Evolutionary conservation across 164 flowering plant species (phyloP).

Genomic region (Stephania cephalantha): DNA sequence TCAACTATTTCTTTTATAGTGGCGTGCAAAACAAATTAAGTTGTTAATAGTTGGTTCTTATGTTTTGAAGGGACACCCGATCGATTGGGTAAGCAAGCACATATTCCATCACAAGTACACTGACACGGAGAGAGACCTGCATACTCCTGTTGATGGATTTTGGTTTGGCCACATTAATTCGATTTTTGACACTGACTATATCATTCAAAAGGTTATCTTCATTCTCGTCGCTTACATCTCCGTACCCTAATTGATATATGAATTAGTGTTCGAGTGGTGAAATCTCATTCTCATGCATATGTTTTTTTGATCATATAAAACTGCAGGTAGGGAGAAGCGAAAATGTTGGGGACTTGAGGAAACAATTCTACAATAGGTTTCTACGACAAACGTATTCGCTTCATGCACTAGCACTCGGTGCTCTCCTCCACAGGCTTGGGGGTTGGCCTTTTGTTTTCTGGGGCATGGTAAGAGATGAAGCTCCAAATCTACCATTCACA

Average conservation of each 20-base stretch:
- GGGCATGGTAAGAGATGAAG: slow-evolving; percentile 2
- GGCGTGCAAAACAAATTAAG: background rate
- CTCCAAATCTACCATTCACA: too few species aligned
- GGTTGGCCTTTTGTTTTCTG: slow-evolving; percentile 3
- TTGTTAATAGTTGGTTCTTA: too few species aligned
- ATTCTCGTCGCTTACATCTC: slow-evolving; percentile 5
- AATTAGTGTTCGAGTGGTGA: background rate
- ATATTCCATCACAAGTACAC: too few species aligned
- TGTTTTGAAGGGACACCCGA: too few species aligned
- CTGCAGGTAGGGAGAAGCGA: background rate
- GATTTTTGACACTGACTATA: slow-evolving; percentile 46
- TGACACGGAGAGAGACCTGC: slow-evolving; percentile 30
- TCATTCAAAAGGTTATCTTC: slow-evolving; percentile 30
- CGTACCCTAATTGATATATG: background rate
- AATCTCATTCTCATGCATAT: background rate
- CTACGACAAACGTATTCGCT: too few species aligned
- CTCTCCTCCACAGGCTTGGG: background rate
- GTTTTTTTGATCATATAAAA: background rate
- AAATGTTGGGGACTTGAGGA: background rate
- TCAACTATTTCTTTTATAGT: too few species aligned
- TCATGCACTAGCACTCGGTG: too few species aligned
- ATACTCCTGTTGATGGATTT: slow-evolving; percentile 75
- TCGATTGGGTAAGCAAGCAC: too few species aligned
- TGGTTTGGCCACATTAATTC: slow-evolving; percentile 83
- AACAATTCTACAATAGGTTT: too few species aligned